Conservation (phyloP, 805 yeast genomes). For the Candida succiphila region DNA sequence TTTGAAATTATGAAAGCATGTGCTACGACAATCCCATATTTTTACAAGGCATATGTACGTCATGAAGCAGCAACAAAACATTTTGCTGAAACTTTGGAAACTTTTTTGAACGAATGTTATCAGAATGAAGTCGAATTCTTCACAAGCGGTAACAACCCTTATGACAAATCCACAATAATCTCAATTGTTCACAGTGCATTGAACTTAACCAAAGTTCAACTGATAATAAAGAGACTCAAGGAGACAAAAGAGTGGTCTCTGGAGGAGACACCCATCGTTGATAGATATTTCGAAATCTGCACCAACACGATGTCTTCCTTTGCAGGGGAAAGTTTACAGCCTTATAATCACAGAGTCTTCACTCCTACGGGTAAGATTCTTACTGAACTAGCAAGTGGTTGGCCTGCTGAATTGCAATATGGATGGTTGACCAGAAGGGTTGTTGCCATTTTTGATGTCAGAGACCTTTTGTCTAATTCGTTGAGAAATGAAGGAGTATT, state of each 20-base stretch:
- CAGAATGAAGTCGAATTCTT: slow-evolving; percentile 17
- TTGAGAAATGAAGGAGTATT: slow-evolving; percentile 39
- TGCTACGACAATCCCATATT: slow-evolving; percentile 77
- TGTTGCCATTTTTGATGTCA: slow-evolving; percentile 54
- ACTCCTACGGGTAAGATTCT: slow-evolving; percentile 88
- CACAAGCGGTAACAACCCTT: slow-evolving; percentile 18
- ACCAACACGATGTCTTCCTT: slow-evolving; percentile 70
- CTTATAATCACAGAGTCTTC: slow-evolving; percentile 58
- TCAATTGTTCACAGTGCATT: slow-evolving; percentile 58
- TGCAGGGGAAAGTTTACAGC: slow-evolving; percentile 44
- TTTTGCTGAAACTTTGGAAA: slow-evolving; percentile 38
- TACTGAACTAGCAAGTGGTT: slow-evolving; percentile 71
- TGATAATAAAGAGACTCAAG: slow-evolving; percentile 55
- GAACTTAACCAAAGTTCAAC: slow-evolving; percentile 61
- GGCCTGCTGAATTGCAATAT: slow-evolving; percentile 82
- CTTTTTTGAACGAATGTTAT: slow-evolving; percentile 29
- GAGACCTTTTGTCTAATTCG: slow-evolving; percentile 15
- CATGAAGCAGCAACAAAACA: slow-evolving; percentile 86
- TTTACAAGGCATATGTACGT: slow-evolving; percentile 85
- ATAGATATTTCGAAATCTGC: slow-evolving; percentile 40
- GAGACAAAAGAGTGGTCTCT: slow-evolving; percentile 36
- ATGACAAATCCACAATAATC: slow-evolving; percentile 44
- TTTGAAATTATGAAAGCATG: slow-evolving; percentile 72
- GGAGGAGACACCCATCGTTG: slow-evolving; percentile 17
- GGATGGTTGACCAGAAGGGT: slow-evolving; percentile 87